Conservation (phyloP, 106 monocot species). For the Allium sativum region DNA sequence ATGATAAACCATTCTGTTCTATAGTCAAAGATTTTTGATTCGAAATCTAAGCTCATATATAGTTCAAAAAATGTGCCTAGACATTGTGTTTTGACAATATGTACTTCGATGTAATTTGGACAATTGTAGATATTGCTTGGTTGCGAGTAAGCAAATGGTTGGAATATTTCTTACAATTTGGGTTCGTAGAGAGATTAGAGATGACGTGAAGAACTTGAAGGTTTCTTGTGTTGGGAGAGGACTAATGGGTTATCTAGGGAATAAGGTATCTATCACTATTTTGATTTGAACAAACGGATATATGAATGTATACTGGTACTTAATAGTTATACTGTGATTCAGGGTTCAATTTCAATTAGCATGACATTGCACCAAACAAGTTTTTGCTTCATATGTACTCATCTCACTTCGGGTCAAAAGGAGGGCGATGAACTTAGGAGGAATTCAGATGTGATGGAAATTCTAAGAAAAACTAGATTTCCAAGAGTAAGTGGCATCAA, state of each 20-base stretch:
- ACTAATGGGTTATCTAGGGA: slow-evolving; percentile 77
- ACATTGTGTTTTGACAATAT: too few relatives aligned
- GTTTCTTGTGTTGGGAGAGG: slow-evolving; percentile 77
- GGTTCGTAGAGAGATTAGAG: slow-evolving; percentile 55
- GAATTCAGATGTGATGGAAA: slow-evolving; percentile 78
- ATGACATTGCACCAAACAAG: slow-evolving; percentile 73
- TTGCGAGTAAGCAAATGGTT: slow-evolving; percentile 85
- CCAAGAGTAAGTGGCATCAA: slow-evolving; percentile 34
- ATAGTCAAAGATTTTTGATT: too few relatives aligned
- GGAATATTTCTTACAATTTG: slow-evolving; percentile 71
- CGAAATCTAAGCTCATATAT: too few relatives aligned
- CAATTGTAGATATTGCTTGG: slow-evolving; percentile 45
- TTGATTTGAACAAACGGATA: background rate
- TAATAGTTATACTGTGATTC: background rate
- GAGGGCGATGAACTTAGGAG: slow-evolving; percentile 76
- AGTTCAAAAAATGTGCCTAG: too few relatives aligned
- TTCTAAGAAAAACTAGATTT: slow-evolving; percentile 66
- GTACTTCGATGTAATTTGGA: background rate
- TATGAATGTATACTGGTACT: background rate
- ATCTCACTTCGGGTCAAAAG: slow-evolving; percentile 71
- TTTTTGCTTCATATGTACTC: slow-evolving; percentile 74
- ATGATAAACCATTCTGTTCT: too few relatives aligned
- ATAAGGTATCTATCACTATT: slow-evolving; percentile 34
- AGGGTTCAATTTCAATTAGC: slow-evolving; percentile 82
- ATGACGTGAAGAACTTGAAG: slow-evolving; percentile 62